Base-by-base conservation (phyloP, 2,329 filamentous ascomycete species). In the Ophiostoma australiae region DNA sequence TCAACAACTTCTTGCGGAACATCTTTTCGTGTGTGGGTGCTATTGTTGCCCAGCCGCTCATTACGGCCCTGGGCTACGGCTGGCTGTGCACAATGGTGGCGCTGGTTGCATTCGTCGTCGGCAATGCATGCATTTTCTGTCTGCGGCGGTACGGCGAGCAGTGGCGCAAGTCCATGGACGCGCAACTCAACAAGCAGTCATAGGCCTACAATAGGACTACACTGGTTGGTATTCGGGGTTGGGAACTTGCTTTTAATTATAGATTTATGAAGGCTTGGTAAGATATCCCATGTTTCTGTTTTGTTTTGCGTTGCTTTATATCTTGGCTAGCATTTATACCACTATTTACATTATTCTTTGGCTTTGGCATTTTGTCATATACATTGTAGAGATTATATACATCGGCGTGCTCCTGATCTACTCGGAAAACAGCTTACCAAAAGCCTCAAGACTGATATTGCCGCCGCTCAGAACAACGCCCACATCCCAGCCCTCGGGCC, bases 1-100 rank as follows among this genome's bases (percentile, higher is more conserved):
- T 94, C 63, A 94, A 94, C 79, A 94, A 94, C 77, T 92, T 94
- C 76, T 83, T 92, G 69, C 83, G 92, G 67, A 95, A 94, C 75
- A 91, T 93, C 55, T 89, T 93, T 75, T 89, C 86, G 68, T 93
- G 90, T 73, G 84, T 92, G 0, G 91, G 90, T 11, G 85, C 86
- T 63, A 79, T 94, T 41, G 86, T 93, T 23, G 87, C 90, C 0
- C 85, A 90, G 73, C 91, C 92, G 0, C 83, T 92, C 70, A 90
- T 94, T 70, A 77, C 84, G 23, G 89, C 83, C 2, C 90, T 94
- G 73, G 90, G 91, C 2, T 87, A 90, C 73, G 92, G 91, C 0
- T 93, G 90, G 90, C 80, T 94, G 0, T 91, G 92, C 74, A 93
- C 91, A 0, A 85, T 75, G 75, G 71, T 84, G 1, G 81, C 80